Evolutionary conservation across 805 yeast species (phyloP), one percentile per base, ranked within the genome.

Genomic region (Scheffersomyces spartinae): DNA sequence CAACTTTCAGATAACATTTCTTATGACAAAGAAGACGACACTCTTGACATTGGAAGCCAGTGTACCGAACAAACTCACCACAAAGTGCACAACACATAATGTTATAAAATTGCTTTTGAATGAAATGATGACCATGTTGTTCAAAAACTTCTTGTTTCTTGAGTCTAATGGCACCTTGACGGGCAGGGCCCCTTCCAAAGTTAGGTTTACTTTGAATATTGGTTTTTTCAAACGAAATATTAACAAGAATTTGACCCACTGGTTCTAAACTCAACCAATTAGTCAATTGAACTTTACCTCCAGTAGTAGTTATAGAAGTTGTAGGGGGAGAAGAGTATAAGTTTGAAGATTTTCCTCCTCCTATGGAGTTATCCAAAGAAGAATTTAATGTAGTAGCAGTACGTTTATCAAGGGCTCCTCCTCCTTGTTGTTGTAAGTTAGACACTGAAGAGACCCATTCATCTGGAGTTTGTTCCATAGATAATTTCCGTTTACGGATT

Each of bases 141-240:
- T 88, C 95, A 47, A 75, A 82, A 2, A 91, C 83, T 38, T 82
- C 93, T 43, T 76, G 83, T 39, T 86, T 84, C 58, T 86, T 75
- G 51, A 84, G 91, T 43, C 95, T 79, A 36, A 91, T 88, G 34
- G 99, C 99, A 59, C 96, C 97, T 47, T 88, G 95, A 64, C 99
- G 94, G n/a, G n/a, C n/a, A n/a, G n/a, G n/a, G n/a, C n/a, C n/a
- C n/a, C n/a, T n/a, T 17, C 84, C 88, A 27, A 80, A 62, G 0
- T 83, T 83, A 27, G 79, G 79, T 27, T 62, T 65, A 14, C 58
- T 53, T 5, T 78, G 68, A 20, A 46, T 50, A 29, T 42, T 55
- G 1, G 67, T 49, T 42, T 88, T 88, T 23, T 77, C 78, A 45
- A 91, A 91, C 2, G 88, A 79, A 14, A 88, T 53, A 4, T 76